Percentiles rank a stretch among this genome's conserved stretches.
Conservation (phyloP, 208 protist genomes). For the Wallacemonas collosoma region DNA sequence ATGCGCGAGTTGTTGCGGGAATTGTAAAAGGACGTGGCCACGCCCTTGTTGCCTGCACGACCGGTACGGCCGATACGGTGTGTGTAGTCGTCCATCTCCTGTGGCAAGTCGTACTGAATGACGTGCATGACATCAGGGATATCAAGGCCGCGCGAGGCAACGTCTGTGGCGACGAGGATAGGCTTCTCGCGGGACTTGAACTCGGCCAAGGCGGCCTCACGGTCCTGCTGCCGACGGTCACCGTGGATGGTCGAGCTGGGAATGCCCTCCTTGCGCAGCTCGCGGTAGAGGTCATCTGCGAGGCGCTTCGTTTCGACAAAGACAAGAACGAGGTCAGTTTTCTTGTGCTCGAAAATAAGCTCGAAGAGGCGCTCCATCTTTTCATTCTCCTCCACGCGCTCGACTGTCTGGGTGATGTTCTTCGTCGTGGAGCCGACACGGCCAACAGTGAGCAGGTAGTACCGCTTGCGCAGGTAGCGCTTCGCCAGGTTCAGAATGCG, state of each 20-base stretch:
- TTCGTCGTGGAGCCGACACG: slow-evolving; percentile 97
- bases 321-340: slow-evolving; percentile 87
- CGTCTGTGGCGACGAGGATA: slow-evolving; percentile 98
- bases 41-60: slow-evolving; percentile 96
- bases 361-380: slow-evolving; percentile 84
- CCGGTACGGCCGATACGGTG: slow-evolving; percentile 99
- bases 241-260: slow-evolving; percentile 95
- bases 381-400: slow-evolving; percentile 53
- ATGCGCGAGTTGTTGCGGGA: slow-evolving; percentile 58
- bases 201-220: slow-evolving; percentile 79
- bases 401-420: slow-evolving; percentile 95
- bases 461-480: slow-evolving; percentile 96
- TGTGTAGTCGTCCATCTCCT: slow-evolving; percentile 98
- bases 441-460: slow-evolving; percentile 97
- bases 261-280: slow-evolving; percentile 81
- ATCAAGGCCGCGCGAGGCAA: slow-evolving; percentile 98
- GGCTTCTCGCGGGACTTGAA: slow-evolving; percentile 89
- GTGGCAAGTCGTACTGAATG: slow-evolving; percentile 97
- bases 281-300: slow-evolving; percentile 89
- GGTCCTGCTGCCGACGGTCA: slow-evolving; percentile 90
- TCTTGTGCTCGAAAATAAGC: slow-evolving; percentile 72
- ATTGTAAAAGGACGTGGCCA: slow-evolving; percentile 95
- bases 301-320: slow-evolving; percentile 99
- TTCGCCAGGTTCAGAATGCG: slow-evolving; percentile 97
- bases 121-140: slow-evolving; percentile 97